Conservation (phyloP, 345 rosid species). For the Combretum micranthum region DNA sequence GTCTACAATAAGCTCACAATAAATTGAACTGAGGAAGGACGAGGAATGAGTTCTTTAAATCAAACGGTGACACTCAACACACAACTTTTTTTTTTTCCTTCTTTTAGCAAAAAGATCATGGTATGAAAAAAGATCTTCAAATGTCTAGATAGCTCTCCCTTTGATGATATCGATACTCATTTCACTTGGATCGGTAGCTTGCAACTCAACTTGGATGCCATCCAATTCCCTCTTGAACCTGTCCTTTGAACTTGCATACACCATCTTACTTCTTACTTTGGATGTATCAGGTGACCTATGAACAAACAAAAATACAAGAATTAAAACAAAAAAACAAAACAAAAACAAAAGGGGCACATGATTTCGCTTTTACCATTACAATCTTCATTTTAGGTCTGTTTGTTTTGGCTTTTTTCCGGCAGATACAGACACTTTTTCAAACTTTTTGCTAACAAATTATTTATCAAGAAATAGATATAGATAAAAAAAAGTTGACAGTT, state of each 20-base stretch:
- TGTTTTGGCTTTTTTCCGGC: no score
- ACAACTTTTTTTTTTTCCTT: no score
- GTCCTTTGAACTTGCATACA: conserved; percentile 92
- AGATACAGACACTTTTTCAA: no score
- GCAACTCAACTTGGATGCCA: conserved; percentile 90
- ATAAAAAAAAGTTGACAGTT: no score
- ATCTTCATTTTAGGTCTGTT: no score
- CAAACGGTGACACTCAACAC: no score
- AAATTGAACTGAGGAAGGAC: not conserved
- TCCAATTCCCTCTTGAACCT: conserved; percentile 95
- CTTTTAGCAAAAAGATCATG: not conserved
- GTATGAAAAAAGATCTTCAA: not conserved
- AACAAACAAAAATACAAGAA: not conserved
- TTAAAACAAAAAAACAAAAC: not conserved
- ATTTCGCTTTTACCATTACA: no score
- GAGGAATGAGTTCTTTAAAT: no score
- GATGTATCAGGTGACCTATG: conserved; percentile 81
- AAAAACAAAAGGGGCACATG: no score
- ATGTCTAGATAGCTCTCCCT: conserved; percentile 58
- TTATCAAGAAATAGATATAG: no score
- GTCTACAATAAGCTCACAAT: no score
- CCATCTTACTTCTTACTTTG: conserved; percentile 85
- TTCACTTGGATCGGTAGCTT: conserved; percentile 98
- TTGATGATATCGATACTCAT: conserved; percentile 89
- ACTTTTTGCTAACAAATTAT: no score